A percentile compares a stretch with the other conserved stretches of the same genome.
phyloP scores from a whole-genome alignment of 306 rosid genomes.

The Lathyrus aphaca region DNA sequence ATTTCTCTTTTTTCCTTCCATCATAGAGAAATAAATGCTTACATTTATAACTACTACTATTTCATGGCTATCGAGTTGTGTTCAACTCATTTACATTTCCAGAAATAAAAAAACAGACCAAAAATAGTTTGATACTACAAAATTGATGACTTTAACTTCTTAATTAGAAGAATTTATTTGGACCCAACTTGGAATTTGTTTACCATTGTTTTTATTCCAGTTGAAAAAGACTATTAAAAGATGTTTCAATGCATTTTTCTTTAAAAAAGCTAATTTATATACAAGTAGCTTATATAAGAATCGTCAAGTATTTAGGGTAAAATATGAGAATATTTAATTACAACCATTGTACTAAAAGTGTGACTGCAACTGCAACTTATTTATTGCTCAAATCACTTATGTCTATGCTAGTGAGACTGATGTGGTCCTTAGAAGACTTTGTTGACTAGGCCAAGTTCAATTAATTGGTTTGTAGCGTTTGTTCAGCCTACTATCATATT shows the following conservation, averaged over 20 bases:
- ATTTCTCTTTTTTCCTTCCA: background rate
- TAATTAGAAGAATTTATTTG: conserved; percentile 14
- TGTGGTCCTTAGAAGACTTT: background rate
- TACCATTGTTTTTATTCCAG: conserved; percentile 24
- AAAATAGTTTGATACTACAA: background rate
- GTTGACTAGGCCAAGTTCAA: background rate
- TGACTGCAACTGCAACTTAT: background rate
- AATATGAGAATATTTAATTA: background rate
- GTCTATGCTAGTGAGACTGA: background rate
- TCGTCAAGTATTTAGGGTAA: background rate
- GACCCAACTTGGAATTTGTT: background rate
- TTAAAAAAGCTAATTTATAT: background rate
- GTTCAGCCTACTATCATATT: too few species aligned
- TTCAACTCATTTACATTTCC: background rate
- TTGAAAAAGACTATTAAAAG: conserved; percentile 16
- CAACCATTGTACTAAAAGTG: background rate
- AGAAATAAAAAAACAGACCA: conserved; percentile 3
- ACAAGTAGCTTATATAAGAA: background rate
- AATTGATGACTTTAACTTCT: background rate
- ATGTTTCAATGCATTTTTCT: background rate
- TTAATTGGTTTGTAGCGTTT: background rate
- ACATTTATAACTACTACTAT: background rate
- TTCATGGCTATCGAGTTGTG: background rate
- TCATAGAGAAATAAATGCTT: background rate
- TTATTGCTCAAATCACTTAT: background rate